Evolutionary conservation across 2,329 filamentous ascomycete genomes (phyloP).

Genomic region (Samsoniella hepiali): DNA sequence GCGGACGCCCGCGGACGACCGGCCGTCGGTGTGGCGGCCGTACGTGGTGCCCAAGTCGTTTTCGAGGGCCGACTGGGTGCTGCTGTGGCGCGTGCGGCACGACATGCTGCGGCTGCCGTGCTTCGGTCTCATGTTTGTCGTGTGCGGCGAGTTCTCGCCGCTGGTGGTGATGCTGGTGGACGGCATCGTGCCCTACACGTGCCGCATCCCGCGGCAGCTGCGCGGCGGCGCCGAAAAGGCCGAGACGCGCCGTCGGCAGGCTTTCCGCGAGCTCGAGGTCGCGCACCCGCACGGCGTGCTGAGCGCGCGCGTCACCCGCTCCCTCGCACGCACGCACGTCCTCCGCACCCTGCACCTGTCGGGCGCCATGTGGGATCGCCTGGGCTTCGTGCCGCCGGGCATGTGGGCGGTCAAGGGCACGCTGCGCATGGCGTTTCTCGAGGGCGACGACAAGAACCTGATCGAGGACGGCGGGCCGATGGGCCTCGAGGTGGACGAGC

Average conservation of each 20-base stretch:
- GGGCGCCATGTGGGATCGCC: constrained; percentile 47
- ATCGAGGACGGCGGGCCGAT: constrained; percentile 54
- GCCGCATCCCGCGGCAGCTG: constrained; percentile 76
- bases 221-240: constrained; percentile 51
- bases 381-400: constrained; percentile 45
- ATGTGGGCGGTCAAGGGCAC: constrained; percentile 54
- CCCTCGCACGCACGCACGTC: constrained; percentile 36
- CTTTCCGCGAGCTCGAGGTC: constrained; percentile 44
- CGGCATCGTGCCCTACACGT: constrained; percentile 71
- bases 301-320: constrained; percentile 30
- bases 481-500: constrained; percentile 60
- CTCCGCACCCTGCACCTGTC: constrained; percentile 44
- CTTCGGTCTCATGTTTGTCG: constrained; percentile 70
- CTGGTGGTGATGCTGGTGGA: constrained; percentile 71
- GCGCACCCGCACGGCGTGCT: constrained; percentile 35
- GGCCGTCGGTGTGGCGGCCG: constrained; percentile 39
- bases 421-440: constrained; percentile 59
- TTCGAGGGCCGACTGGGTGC: constrained; percentile 67
- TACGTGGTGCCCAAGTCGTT: constrained; percentile 33
- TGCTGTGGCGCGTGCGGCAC: constrained; percentile 63
- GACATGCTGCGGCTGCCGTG: constrained; percentile 76
- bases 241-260: constrained; percentile 49
- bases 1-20: constrained; percentile 52
- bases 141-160: constrained; percentile 86
- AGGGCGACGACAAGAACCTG: constrained; percentile 69